Evolutionary conservation across 2,329 filamentous ascomycete species (phyloP), one percentile per base, ranked within the genome.

Genomic region (Ilyonectria sp.): DNA sequence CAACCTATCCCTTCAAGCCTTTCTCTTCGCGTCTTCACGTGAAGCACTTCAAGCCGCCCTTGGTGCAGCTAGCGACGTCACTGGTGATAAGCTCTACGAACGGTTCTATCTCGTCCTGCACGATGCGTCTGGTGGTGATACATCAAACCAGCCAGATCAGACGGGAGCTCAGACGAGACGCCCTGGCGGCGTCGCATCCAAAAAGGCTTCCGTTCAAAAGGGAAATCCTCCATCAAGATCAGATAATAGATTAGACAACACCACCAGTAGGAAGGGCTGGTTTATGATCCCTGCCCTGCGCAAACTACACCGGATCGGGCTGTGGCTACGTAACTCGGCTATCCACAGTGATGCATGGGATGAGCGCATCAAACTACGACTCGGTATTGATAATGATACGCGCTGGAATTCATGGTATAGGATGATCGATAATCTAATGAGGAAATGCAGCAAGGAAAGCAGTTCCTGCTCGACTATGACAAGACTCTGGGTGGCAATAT

Each of bases 311-410:
- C 26, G 29, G 11, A 54, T 54, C 17, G 40, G 40, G 40, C 40
- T 44, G n/a, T 44, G 40, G 40, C 40, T 44, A 40, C 52, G 26
- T 33, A 54, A 35, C 29, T 54, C 52, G 9, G 10, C 31, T 35
- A 35, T 54, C 26, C 52, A 54, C 52, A 54, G 52, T 35, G 52
- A 54, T 54, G 29, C 52, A 35, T 54, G 52, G 52, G 52, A 54
- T 19, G 52, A 33, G 33, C 52, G 26, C 29, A 54, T 33, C 52
- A 54, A 35, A 35, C 13, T 35, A 54, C 29, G 52, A 15, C 26
- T 54, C 52, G 52, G 31, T 19, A 54, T 54, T 54, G 52, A 54
- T 35, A 54, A 54, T 35, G 52, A n/a, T 35, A 54, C 26, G 26
- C 26, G 52, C 26, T 40, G 52, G 52, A 54, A 37, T 54, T 54